Evolutionary conservation across 108 stramenopile species (phyloP).

Genomic region (Phaeodactylum tricornutum): DNA sequence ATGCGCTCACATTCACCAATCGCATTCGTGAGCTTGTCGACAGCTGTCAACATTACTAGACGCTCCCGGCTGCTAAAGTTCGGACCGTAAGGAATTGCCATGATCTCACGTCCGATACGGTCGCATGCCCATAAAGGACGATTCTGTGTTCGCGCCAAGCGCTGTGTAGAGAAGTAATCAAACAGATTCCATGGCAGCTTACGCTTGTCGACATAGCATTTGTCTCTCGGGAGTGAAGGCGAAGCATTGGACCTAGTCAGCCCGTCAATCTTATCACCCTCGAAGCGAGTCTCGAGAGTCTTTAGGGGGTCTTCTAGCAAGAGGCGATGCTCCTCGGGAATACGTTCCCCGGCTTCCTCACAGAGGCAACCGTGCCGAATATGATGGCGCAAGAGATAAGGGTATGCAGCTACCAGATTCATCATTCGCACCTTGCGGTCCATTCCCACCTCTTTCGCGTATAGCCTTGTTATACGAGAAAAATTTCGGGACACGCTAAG

Average conservation of each 20-base stretch:
- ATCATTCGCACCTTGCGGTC: conserved; percentile 28
- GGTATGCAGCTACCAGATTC: conserved; percentile 55
- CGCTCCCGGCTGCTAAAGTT: conserved; percentile 59
- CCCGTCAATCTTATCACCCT: conserved; percentile 8
- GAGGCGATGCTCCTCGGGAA: conserved; percentile 4
- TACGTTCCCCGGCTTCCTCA: conserved; percentile 2
- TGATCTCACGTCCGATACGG: conserved; percentile 41
- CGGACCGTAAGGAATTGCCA: conserved; percentile 24
- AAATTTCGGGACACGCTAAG: conserved; percentile 53
- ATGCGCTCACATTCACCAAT: conserved; percentile 82
- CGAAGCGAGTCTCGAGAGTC: conserved; percentile 12
- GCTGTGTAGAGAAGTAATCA: conserved; percentile 17
- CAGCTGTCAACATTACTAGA: conserved; percentile 35
- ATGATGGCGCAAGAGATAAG: conserved; percentile 59
- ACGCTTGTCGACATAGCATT: conserved; percentile 50
- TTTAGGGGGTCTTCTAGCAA: conserved; percentile 3
- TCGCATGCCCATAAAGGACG: conserved; percentile 61
- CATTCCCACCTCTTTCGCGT: conserved; percentile 47
- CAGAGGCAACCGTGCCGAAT: conserved; percentile 49
- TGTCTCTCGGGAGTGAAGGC: conserved; percentile 27
- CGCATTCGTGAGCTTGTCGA: conserved; percentile 48
- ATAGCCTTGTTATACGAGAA: conserved; percentile 58
- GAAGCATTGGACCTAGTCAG: conserved; percentile 16
- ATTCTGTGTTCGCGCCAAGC: conserved; percentile 44
- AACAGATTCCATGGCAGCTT: conserved; percentile 49